Percentiles rank a stretch among this genome's conserved stretches.
Conservation (phyloP, 1,284 basidiomycete species). For the Malassezia furfur region DNA sequence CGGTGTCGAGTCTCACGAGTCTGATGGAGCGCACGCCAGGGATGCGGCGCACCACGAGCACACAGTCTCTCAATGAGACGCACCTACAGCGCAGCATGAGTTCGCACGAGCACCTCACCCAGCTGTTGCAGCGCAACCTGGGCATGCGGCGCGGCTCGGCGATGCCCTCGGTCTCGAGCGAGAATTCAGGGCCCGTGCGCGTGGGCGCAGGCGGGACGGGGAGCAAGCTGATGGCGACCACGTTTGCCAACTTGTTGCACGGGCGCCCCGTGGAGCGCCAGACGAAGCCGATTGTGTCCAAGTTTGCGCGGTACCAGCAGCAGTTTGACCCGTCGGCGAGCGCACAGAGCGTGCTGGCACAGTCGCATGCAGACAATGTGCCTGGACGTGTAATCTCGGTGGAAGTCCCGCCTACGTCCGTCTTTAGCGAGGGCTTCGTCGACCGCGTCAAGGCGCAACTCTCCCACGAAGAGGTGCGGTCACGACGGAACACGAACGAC, state of each 20-base stretch:
- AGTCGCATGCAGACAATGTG: background rate
- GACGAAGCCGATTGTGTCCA: constrained; percentile 16
- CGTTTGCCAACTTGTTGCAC: constrained; percentile 7
- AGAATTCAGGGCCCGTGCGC: background rate
- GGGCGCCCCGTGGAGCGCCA: background rate
- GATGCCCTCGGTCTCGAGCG: background rate
- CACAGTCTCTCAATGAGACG: background rate
- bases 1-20: constrained; percentile 3
- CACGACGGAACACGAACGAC: background rate
- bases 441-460: constrained; percentile 5
- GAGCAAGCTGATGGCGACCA: background rate
- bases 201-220: background rate
- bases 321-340: constrained; percentile 5
- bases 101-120: constrained; percentile 8
- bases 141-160: background rate
- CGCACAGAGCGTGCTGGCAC: background rate
- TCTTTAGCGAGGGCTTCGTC: constrained; percentile 8
- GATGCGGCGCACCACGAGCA: background rate
- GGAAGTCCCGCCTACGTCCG: constrained; percentile 11
- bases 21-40: background rate
- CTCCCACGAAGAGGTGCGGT: background rate
- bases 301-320: constrained; percentile 12
- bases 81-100: background rate
- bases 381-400: constrained; percentile 10
- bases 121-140: background rate